Base-by-base conservation (phyloP, 2,329 filamentous ascomycete genomes). In the Venturia asperata region DNA sequence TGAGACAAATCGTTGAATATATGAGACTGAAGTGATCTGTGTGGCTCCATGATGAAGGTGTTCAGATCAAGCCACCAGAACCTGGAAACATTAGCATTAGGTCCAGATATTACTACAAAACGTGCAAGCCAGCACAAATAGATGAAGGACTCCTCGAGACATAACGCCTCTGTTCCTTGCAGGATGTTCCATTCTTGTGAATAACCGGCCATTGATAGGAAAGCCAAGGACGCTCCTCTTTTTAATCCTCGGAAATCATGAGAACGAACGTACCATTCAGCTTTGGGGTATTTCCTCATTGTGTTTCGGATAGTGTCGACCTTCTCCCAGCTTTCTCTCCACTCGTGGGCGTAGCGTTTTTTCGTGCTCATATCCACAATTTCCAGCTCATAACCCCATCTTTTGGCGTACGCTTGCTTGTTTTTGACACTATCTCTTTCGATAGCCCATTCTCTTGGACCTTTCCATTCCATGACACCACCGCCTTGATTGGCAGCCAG, bases 61-160 rank as follows among this genome's bases (percentile, higher is more conserved):
- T 96, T 96, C 47, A 97, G 85, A 76, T 99, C 94, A 66, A 99
- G 82, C 93, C 94, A 99, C 94, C 94, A 99, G 72, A 99, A 94
- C 92, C 92, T 96, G 73, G n/a, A 17, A 9, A 43, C n/a, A 68
- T 65, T 24, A 61, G 52, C 52, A 34, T n/a, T 34, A 21, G 7
- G 3, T 17, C 21, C 11, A 27, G 24, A 27, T 2, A 5, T 10
- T 41, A 9, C 9, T 41, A 41, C 4, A 41, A 41, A 41, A 41
- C 39, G 15, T 41, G 39, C 39, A 41, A 41, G 39, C 9, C 21
- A 5, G 24, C 24, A 24, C n/a, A 3, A 11, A 7, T n/a, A 21
- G 6, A 1, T 19, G 42, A 45, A 45, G 15, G n/a, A n/a, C 10
- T 3, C 11, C n/a, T 49, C 45, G 11, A 49, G 45, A 24, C 45